Evolutionary conservation across 78 protist species (phyloP), one percentile per base, ranked within the genome.

Genomic region (Emiliania huxleyi): DNA sequence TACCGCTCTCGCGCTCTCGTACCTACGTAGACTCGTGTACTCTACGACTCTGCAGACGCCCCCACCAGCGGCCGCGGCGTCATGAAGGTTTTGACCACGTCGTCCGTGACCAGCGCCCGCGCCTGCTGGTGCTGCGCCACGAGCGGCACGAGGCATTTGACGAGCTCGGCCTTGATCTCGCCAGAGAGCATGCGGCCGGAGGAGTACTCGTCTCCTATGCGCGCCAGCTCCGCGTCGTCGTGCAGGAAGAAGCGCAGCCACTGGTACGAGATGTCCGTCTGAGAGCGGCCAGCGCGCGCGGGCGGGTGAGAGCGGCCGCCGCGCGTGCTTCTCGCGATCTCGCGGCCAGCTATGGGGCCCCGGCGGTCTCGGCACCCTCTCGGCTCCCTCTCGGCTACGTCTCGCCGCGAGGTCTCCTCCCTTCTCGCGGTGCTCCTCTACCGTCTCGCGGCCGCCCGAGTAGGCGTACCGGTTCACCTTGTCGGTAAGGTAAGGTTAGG

Each of bases 371-470:
- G n/a, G n/a, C n/a, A n/a, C n/a, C n/a, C n/a, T n/a, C n/a, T n/a
- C n/a, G n/a, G n/a, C n/a, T n/a, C n/a, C n/a, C n/a, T n/a, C n/a
- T n/a, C n/a, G n/a, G n/a, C n/a, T n/a, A n/a, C n/a, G n/a, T n/a
- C n/a, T n/a, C n/a, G n/a, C n/a, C n/a, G n/a, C 62, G 29, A 52
- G 62, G 62, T 97, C 52, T 0, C 98, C 99, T 38, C 99, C 99
- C n/a, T 46, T 33, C 75, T 77, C 83, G n/a, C 94, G 93, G 48
- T 99, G 99, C 90, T 98, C 98, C 89, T 98, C 99, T 40, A 90
- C 71, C n/a, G 99, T 98, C 21, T 49, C 96, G 35, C 95, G 83
- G 22, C 99, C 99, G 23, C 99, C 99, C 18, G 97, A 92, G 97
- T 97, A 99, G 4, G 99, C 99, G 77, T 96, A 84, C 90, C 95